Evolutionary conservation across 1,284 basidiomycete species (phyloP), one percentile per base, ranked within the genome.

Genomic region (Cerrena zonata): DNA sequence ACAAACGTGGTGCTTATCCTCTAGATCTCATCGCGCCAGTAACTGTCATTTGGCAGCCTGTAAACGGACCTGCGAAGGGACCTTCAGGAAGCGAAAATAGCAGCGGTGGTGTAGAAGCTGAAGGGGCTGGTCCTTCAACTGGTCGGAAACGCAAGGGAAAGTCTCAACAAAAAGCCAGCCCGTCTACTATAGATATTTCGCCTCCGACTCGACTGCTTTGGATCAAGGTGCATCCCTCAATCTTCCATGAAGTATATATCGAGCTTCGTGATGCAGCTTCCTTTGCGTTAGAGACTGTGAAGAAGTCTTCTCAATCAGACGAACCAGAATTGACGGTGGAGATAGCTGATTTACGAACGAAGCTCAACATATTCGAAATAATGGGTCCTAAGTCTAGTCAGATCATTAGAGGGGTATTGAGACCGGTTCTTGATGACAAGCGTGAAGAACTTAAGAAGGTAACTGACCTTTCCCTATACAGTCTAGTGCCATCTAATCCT

Each of bases 321-420:
- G 56, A 52, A 13, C 62, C 67, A 15, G 63, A 66, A 5, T 65
- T 70, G 11, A 69, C 73, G 26, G 67, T 92, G 3, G 80, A 87
- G 55, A 73, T 93, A 11, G 72, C 76, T 2, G 86, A 93, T 64
- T 64, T 92, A 44, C 71, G 84, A 43, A 79, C 79, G 2, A 76
- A 84, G 45, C 62, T 93, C 27, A 90, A 89, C 53, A 75, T 84
- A 2, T 93, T 94, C 58, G 91, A 96, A 62, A 79, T 95, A 18
- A 86, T 88, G 72, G 93, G 93, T 2, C 88, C 89, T 1, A 86
- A 85, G 61, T 77, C 89, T 0, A 91, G 79, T 51, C 86, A 89
- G 60, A 79, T 94, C 5, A 67, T 95, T 46, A 80, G 78, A 57
- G 87, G 90, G 18, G 84, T 84, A 1, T 61, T 94, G 44, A 78